phyloP scores from a whole-genome alignment of 441 rosid genomes.

The Lepidium campestre region DNA sequence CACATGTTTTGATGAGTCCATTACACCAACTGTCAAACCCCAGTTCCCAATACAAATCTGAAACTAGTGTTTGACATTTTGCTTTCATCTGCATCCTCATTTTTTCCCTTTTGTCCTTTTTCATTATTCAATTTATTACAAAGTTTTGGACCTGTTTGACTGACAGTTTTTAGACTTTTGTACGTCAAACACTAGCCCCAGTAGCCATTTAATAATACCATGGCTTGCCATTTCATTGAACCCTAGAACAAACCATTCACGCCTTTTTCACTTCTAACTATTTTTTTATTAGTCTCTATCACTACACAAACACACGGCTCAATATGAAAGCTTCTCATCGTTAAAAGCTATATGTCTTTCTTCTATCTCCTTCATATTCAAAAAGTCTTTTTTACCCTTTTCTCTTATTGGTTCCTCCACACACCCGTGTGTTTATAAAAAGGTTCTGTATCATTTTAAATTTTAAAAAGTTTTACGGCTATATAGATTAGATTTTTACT shows the following conservation, averaged over 20 bases:
- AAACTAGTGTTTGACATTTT: conserved; percentile 84
- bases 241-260: conserved; percentile 24
- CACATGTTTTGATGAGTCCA: conserved; percentile 34
- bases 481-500: no score
- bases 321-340: conserved; percentile 14
- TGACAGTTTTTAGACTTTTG: conserved; percentile 28
- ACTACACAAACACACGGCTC: conserved; percentile 23
- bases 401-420: not conserved
- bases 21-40: conserved; percentile 34
- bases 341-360: conserved; percentile 28
- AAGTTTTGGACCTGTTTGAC: conserved; percentile 32
- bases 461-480: no score
- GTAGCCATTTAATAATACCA: conserved; percentile 21
- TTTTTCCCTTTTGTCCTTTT: conserved; percentile 8
- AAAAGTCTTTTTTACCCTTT: not conserved
- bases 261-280: not conserved
- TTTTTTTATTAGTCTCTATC: not conserved
- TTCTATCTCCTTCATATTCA: not conserved
- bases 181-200: conserved; percentile 19
- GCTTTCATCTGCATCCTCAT: conserved; percentile 41
- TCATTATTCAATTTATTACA: no score
- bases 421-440: not conserved
- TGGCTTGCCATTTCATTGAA: conserved; percentile 25
- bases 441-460: no score
- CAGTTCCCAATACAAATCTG: conserved; percentile 49